These are phyloP conservation scores for Marchantia polymorpha DNA, from an alignment of 225 moss, liverwort and hornwort species.

Conservation along the genomic window DNA sequence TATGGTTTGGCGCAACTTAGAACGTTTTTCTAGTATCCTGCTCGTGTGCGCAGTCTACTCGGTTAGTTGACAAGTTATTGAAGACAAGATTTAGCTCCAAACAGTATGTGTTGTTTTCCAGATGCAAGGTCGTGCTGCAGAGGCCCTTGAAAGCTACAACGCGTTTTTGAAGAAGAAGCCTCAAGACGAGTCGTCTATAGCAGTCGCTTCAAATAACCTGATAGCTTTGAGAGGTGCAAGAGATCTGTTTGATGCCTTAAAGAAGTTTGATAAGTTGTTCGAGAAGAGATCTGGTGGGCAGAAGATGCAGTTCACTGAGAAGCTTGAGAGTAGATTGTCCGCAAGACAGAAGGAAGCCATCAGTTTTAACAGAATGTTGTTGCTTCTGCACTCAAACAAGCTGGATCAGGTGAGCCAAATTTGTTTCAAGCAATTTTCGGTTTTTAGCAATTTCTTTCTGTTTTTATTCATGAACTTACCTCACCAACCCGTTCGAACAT, in stretches of 20 bases:
- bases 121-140: constrained; percentile 70
- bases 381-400: constrained; percentile 85
- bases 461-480: neutral
- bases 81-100: neutral
- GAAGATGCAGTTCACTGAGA: constrained; percentile 75
- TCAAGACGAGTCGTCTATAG: constrained; percentile 55
- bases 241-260: constrained; percentile 87
- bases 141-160: constrained; percentile 79
- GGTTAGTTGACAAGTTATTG: neutral
- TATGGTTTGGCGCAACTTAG: too few species aligned
- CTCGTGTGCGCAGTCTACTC: neutral
- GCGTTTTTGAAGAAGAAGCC: constrained; percentile 73
- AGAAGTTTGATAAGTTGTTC: constrained; percentile 91
- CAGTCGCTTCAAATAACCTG: constrained; percentile 84
- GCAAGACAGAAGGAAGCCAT: constrained; percentile 80
- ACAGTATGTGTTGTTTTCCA: constrained; percentile 21
- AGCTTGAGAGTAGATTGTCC: constrained; percentile 73
- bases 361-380: constrained; percentile 76
- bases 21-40: neutral
- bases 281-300: constrained; percentile 79
- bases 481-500: neutral
- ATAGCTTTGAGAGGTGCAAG: constrained; percentile 83
- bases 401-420: constrained; percentile 78
- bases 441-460: neutral
- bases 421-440: too few species aligned